Evolutionary conservation across 1,284 basidiomycete species (phyloP).

Genomic region (Cryptococcus jaspeensis): DNA sequence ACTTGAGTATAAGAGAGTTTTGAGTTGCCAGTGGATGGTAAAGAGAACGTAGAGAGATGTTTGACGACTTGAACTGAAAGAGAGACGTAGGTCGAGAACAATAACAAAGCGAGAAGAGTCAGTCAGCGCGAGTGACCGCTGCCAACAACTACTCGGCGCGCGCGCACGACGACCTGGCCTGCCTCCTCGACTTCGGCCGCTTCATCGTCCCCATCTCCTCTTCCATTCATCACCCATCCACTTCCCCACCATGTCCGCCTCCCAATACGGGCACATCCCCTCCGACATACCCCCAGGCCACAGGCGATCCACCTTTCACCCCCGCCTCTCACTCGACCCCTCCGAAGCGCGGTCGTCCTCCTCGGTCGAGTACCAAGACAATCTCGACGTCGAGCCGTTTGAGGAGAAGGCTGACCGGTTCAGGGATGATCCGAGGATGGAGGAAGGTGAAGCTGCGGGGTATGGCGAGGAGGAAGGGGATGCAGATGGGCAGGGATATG

Average conservation of each 20-base stretch:
- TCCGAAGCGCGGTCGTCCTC: conserved; percentile 22
- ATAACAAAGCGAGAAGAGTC: background rate
- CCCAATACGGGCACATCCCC: conserved; percentile 9
- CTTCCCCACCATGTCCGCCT: conserved; percentile 12
- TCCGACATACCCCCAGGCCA: background rate
- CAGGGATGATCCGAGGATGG: conserved; percentile 35
- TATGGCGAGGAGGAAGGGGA: conserved; percentile 13
- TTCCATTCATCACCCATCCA: conserved; percentile 1
- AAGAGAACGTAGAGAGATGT: background rate
- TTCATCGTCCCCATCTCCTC: background rate
- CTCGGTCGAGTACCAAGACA: conserved; percentile 36
- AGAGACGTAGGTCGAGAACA: background rate
- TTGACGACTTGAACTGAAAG: background rate
- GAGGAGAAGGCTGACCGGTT: conserved; percentile 42
- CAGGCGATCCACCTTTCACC: conserved; percentile 7
- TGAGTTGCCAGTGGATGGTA: background rate
- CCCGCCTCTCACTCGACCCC: conserved; percentile 7
- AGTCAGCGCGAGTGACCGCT: background rate
- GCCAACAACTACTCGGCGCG: background rate
- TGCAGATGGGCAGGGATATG: conserved; percentile 31
- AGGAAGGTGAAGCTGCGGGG: conserved; percentile 25
- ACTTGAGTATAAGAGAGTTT: too few species aligned
- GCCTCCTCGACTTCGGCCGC: background rate
- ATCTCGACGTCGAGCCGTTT: conserved; percentile 44
- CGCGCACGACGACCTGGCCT: background rate